Evolutionary conservation across 2,329 filamentous ascomycete genomes (phyloP), one percentile per base, ranked within the genome.

Genomic region (Ophioceras dolichostomum): DNA sequence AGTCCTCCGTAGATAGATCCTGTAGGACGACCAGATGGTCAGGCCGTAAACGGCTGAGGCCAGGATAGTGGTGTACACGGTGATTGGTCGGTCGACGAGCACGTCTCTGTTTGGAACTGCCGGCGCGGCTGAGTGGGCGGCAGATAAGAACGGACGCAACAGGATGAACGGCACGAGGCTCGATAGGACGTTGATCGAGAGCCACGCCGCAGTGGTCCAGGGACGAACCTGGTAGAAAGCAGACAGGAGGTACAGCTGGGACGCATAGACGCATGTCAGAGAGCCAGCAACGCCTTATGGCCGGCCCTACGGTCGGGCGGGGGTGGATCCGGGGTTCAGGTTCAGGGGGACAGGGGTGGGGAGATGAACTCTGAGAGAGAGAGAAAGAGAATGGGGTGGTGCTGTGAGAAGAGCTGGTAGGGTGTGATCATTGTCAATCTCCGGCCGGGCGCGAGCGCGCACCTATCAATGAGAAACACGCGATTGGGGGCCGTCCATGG

Each of bases 151-250:
- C 5, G 74, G 70, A 36, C 85, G 82, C 38, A 94, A 65, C 31
- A 91, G 68, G 41, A 72, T 67, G 58, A 93, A 89, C 1, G 88
- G 86, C 20, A 84, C 52, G 30, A 79, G 77, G 30, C 76, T 74
- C 3, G 83, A 75, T 41, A 79, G 49, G 37, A 83, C 62, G 48
- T 88, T 82, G 49, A 89, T 80, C 24, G 61, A 55, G 36, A 86
- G 68, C 26, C 75, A 75, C 28, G 71, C 62, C 21, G 76, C 50
- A 16, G 79, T 68, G 0, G 81, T 79, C 37, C 64, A 57, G 19
- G 72, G 63, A 19, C 72, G 70, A 46, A 93, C 68, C 26, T 67
- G 60, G 68, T 93, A 94, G 64, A 93, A 94, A 37, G 76, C 76
- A 21, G 68, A 67, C 20, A 94, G 67, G 31, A 95, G 76, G 52